A percentile compares a stretch with the other conserved stretches of the same genome.
Evolutionary conservation across 2,329 filamentous ascomycete species (phyloP).

Genomic region (Sporothrix brasiliensis): DNA sequence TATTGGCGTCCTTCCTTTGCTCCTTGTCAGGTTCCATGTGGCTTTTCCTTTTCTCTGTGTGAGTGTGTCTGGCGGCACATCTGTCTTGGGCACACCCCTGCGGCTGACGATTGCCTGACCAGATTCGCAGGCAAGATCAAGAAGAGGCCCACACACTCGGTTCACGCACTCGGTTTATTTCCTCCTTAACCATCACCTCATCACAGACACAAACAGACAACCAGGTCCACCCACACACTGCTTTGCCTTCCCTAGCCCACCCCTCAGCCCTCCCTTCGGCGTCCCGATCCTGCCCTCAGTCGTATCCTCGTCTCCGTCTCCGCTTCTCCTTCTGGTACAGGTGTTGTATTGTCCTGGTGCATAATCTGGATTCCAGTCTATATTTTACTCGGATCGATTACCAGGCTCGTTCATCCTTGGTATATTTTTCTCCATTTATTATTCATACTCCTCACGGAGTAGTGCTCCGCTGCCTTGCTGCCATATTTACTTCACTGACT

Average conservation of each 20-base stretch:
- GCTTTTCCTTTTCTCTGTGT: no score
- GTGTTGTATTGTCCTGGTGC: slow-evolving; percentile 2
- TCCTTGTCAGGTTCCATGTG: background rate
- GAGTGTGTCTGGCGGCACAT: no score
- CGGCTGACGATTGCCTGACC: background rate
- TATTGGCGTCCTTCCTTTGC: background rate
- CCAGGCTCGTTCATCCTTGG: slow-evolving; percentile 11
- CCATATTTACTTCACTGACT: background rate
- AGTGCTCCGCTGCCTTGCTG: slow-evolving; percentile 6
- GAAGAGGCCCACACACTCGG: slow-evolving; percentile 9
- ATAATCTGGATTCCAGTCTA: slow-evolving; percentile 19
- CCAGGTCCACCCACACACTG: background rate
- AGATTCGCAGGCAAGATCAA: slow-evolving; percentile 13
- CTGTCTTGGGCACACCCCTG: background rate
- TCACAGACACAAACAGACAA: background rate
- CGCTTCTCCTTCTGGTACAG: background rate
- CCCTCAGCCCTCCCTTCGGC: background rate
- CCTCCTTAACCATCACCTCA: background rate
- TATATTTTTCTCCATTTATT: background rate
- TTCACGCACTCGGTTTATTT: background rate
- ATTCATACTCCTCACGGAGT: background rate
- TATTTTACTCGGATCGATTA: slow-evolving; percentile 18
- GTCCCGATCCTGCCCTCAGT: background rate
- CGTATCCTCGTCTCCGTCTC: background rate
- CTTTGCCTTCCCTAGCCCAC: background rate